These are phyloP conservation scores for Scheffersomyces coipomensis DNA, from an alignment of 805 yeast genomes.

Conservation along the genomic window DNA sequence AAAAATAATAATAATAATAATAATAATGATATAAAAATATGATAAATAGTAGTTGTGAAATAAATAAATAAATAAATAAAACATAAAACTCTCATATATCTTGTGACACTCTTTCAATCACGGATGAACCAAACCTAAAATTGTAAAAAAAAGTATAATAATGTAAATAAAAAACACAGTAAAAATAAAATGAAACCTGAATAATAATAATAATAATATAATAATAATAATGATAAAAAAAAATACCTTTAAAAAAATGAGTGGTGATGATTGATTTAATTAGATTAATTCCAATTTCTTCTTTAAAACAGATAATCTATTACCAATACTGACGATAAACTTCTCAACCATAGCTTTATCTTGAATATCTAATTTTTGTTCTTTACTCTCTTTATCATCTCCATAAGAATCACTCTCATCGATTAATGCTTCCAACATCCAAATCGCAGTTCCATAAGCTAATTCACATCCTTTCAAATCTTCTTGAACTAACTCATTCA, in stretches of 20 bases:
- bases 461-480: slow-evolving; percentile 78
- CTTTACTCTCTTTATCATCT: slow-evolving; percentile 21
- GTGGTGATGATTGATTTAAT: too few relatives aligned
- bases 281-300: slow-evolving; percentile 42
- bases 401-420: slow-evolving; percentile 40
- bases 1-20: neutral
- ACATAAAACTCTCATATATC: too few relatives aligned
- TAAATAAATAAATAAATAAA: neutral
- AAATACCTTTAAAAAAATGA: too few relatives aligned
- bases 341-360: slow-evolving; percentile 76
- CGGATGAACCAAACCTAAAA: too few relatives aligned
- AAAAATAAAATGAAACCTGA: too few relatives aligned
- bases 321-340: slow-evolving; percentile 80
- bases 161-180: too few relatives aligned
- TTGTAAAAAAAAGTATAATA: too few relatives aligned
- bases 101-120: too few relatives aligned
- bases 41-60: too few relatives aligned
- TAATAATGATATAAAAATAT: neutral
- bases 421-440: slow-evolving; percentile 91
- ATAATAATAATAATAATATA: too few relatives aligned
- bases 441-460: slow-evolving; percentile 85
- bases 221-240: too few relatives aligned
- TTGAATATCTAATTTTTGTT: slow-evolving; percentile 56
- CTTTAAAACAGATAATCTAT: slow-evolving; percentile 69
- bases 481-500: slow-evolving; percentile 75